Evolutionary conservation across 1,284 basidiomycete genomes (phyloP).

Genomic region (Trichosporon faecale): DNA sequence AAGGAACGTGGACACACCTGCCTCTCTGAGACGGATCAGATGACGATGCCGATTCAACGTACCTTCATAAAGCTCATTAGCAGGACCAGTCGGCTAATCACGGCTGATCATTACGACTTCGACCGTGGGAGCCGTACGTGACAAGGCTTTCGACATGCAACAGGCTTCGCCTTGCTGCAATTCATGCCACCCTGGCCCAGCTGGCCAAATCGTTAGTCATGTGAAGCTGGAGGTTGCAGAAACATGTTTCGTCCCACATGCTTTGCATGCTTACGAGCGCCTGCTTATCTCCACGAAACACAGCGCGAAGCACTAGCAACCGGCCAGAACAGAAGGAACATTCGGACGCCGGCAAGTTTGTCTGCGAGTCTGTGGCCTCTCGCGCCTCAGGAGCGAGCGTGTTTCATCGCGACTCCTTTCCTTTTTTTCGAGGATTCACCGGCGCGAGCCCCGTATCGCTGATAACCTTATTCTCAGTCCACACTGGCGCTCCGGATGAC

Average conservation of each 20-base stretch:
- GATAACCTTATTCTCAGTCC: not conserved
- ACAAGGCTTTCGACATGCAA: too few relatives aligned
- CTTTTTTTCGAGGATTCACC: not conserved
- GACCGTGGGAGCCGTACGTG: not conserved
- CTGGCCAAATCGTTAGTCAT: too few relatives aligned
- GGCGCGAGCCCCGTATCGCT: not conserved
- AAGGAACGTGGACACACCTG: not conserved
- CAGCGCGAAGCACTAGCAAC: not conserved
- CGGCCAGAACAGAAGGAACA: not conserved
- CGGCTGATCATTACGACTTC: not conserved
- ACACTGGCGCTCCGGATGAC: too few relatives aligned
- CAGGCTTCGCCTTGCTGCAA: not conserved
- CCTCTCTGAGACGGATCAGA: not conserved
- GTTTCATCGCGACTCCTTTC: not conserved
- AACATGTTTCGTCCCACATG: not conserved
- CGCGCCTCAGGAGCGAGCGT: not conserved
- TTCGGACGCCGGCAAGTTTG: not conserved
- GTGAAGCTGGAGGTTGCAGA: not conserved
- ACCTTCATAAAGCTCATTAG: not conserved
- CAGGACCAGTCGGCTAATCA: not conserved
- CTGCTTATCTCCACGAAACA: not conserved
- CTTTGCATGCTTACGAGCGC: not conserved
- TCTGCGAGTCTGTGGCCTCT: not conserved
- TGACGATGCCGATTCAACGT: slow-evolving; percentile 1
- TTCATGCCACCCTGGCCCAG: not conserved